phyloP scores from a whole-genome alignment of 208 protist species.

The Angomonas deanei region DNA sequence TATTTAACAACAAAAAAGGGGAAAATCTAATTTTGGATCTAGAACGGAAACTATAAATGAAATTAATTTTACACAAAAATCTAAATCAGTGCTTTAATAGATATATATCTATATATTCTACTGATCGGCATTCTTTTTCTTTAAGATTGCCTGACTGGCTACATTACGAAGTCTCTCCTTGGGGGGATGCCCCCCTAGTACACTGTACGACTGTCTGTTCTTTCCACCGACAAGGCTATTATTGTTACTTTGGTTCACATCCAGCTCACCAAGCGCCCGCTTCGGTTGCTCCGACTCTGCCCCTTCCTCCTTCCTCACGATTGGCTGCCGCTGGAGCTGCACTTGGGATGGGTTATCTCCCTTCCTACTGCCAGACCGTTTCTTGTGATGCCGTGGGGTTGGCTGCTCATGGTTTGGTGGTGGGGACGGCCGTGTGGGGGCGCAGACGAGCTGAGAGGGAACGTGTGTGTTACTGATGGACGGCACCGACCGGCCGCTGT shows the following conservation, averaged over 20 bases:
- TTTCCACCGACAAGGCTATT: too few species aligned
- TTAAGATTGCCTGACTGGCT: constrained; percentile 8
- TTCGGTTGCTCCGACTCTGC: too few species aligned
- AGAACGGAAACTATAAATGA: too few species aligned
- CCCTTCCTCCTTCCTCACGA: not conserved
- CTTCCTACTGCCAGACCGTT: not conserved
- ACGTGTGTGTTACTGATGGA: constrained; percentile 38
- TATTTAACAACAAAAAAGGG: too few species aligned
- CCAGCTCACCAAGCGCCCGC: too few species aligned
- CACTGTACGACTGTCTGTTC: too few species aligned
- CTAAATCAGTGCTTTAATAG: not conserved
- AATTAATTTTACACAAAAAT: too few species aligned
- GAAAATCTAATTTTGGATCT: too few species aligned
- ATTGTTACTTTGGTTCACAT: too few species aligned
- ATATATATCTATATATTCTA: constrained; percentile 3
- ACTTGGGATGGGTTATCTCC: not conserved
- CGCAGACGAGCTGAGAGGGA: constrained; percentile 22
- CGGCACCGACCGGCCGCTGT: constrained; percentile 16
- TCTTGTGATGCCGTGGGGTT: not conserved
- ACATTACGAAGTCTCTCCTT: constrained; percentile 5
- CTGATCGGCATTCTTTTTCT: not conserved
- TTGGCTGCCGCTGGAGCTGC: not conserved
- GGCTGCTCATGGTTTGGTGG: not conserved
- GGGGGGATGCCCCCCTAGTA: too few species aligned
- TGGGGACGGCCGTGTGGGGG: not conserved